These are phyloP conservation scores for Fistulifera solaris DNA, from an alignment of 108 stramenopile genomes.

Conservation along the genomic window DNA sequence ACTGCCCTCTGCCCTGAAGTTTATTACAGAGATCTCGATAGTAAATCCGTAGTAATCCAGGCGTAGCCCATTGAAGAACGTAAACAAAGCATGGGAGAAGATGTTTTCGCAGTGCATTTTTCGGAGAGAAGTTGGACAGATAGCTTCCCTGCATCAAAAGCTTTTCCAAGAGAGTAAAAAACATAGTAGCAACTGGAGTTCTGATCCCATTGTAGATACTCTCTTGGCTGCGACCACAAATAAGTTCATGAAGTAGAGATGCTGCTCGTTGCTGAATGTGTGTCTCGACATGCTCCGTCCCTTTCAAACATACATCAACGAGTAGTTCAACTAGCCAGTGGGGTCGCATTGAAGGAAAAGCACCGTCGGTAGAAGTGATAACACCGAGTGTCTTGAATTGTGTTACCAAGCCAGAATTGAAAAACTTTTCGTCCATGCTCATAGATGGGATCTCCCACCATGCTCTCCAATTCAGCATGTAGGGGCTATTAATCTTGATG, in stretches of 20 bases:
- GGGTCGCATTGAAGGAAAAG: constrained; percentile 26
- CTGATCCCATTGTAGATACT: constrained; percentile 47
- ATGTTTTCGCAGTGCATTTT: constrained; percentile 70
- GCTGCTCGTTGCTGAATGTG: constrained; percentile 71
- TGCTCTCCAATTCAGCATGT: constrained; percentile 55
- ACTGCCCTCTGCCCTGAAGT: constrained; percentile 44
- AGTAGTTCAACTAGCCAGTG: constrained; percentile 80
- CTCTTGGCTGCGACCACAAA: constrained; percentile 61
- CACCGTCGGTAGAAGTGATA: constrained; percentile 2
- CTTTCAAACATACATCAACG: constrained; percentile 66
- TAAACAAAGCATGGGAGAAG: constrained; percentile 67
- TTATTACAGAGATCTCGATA: constrained; percentile 64
- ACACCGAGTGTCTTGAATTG: constrained; percentile 22
- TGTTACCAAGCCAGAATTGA: constrained; percentile 25
- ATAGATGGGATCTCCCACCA: constrained; percentile 9
- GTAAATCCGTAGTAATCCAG: constrained; percentile 59
- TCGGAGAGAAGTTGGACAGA: constrained; percentile 57
- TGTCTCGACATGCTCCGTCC: constrained; percentile 72
- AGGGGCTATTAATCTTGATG: constrained; percentile 55
- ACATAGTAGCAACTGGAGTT: constrained; percentile 59
- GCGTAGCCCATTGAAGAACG: constrained; percentile 71
- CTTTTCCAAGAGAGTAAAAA: constrained; percentile 64
- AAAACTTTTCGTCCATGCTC: constrained; percentile 11
- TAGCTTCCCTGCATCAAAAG: constrained; percentile 48
- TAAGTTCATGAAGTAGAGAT: constrained; percentile 70